Base-by-base conservation (phyloP, 2,329 filamentous ascomycete genomes). In the Xylaria sp. region DNA sequence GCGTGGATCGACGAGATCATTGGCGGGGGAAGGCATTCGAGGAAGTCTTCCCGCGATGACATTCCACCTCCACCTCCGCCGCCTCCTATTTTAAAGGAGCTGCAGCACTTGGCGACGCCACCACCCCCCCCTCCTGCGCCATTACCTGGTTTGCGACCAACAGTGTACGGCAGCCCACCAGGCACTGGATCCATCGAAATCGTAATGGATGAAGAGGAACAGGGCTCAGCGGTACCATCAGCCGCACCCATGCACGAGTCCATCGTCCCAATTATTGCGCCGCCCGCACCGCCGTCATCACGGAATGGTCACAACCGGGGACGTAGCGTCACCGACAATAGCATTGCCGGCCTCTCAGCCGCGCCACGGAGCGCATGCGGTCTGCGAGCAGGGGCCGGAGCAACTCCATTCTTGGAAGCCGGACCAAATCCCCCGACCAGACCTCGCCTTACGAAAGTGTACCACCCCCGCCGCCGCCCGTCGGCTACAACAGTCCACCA, bases 41-140 rank as follows among this genome's bases (percentile, higher is more conserved):
- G 81, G 37, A 78, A 79, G 8, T 76, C 80, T n/a, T 84, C 83
- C 0, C 79, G 83, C 42, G 83, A 86, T 54, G 78, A 84, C 55
- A 74, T 83, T 1, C 83, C 84, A 0, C 83, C 84, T 0, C 84
- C 85, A 0, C 82, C 84, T 1, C 80, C 79, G 0, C 72, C 74
- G 9, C 78, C 84, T 3, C 82, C 84, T 0, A 79, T 89, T 65
- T 73, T 89, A 37, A 87, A 84, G 74, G 86, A 89, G 72, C 80
- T 89, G 11, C 84, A 87, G 67, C 87, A 89, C 72, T 75, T 89
- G 25, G 85, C 85, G 21, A 79, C 77, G 23, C 86, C 86, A 1
- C 87, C 87, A 0, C 86, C 87, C 0, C 87, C 87, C 0, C 87
- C 87, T 0, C 87, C 86, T 0, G 82, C 85, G 0, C 87, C 87